Evolutionary conservation across 1,284 basidiomycete species (phyloP), one percentile per base, ranked within the genome.

Genomic region (Porodaedalea pini): DNA sequence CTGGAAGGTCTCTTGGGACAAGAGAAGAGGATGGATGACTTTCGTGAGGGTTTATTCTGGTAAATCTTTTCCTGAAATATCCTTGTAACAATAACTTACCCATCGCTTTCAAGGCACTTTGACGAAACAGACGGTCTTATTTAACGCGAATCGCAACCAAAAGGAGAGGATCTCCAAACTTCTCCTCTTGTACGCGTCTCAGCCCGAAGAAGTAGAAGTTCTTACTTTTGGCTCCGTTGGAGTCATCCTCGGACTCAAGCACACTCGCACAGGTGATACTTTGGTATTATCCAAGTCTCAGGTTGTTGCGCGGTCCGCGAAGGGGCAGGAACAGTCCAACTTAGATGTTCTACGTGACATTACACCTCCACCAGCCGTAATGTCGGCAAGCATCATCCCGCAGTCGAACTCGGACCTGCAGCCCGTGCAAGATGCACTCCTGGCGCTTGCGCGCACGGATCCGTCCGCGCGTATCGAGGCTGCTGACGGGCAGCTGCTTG

Each of bases 1-100:
- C 0, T 95, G 93, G 90, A 95, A 95, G 68, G 92, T 95, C 17
- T 79, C 78, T 23, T 94, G 90, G 88, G 90, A 94, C 68, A 86
- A 85, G 62, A 82, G 81, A 59, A 82, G 80, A 62, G 92, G 92
- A 13, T 94, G 92, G 83, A 91, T 94, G 84, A 94, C 92, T 0
- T 95, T 93, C 67, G 86, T 95, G 34, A 79, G 92, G 23, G 81
- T 95, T 21, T 95, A 95, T 68, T 92, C 92, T 55, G 92, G 92
- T 86, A 68, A 62, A 75, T 65, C 1, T 19, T 37, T 44, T 32
- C 15, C 25, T 32, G 2, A 11, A 10, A 21, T 41, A 19, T 8
- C 15, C 15, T 17, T 23, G 5, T 50, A 32, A 21, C 32, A 21
- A 6, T 15, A 17, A n/a, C n/a, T 54, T 36, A 13, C 32, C 10